A percentile compares a stretch with the other conserved stretches of the same genome.
Conservation (phyloP, 73 alveolate genomes). For the Uronychia setigera region DNA sequence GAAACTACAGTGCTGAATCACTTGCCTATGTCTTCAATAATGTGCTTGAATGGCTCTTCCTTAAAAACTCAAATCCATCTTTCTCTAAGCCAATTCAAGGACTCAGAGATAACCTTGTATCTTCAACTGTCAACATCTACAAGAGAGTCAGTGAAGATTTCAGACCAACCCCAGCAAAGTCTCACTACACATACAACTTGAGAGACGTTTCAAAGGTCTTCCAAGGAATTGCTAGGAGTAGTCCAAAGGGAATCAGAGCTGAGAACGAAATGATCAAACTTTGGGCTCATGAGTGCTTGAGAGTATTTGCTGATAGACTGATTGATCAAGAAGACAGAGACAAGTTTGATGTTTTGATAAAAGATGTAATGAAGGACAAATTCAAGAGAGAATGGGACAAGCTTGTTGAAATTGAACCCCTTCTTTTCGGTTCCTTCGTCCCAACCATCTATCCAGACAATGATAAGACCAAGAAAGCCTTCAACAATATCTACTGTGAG, state of each 20-base stretch:
- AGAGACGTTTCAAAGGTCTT: slow-evolving; percentile 99
- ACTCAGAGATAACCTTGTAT: slow-evolving; percentile 51
- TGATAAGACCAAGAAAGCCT: slow-evolving; percentile 77
- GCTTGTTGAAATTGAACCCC: slow-evolving; percentile 88
- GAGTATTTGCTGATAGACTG: slow-evolving; percentile 99
- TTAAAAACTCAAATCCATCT: slow-evolving; percentile 73
- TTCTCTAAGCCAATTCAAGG: slow-evolving; percentile 63
- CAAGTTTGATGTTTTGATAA: slow-evolving; percentile 87
- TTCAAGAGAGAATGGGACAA: slow-evolving; percentile 91
- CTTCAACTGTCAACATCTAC: slow-evolving; percentile 54
- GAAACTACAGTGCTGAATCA: slow-evolving; percentile 92
- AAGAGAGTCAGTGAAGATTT: slow-evolving; percentile 39
- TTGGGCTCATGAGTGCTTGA: slow-evolving; percentile 99
- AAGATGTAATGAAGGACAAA: slow-evolving; percentile 84
- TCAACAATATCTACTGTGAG: slow-evolving; percentile 80
- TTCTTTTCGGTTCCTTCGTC: slow-evolving; percentile 90
- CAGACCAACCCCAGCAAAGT: slow-evolving; percentile 99
- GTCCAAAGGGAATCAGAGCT: slow-evolving; percentile 75
- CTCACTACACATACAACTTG: slow-evolving; percentile 99
- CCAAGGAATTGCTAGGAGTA: slow-evolving; percentile 95
- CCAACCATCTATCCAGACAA: slow-evolving; percentile 87
- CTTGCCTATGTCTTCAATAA: slow-evolving; percentile 89
- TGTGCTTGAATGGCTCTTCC: slow-evolving; percentile 95
- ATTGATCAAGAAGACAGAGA: slow-evolving; percentile 95
- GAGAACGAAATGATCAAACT: slow-evolving; percentile 93